Conservation (phyloP, 441 rosid genomes). For the Adansonia gregorii region DNA sequence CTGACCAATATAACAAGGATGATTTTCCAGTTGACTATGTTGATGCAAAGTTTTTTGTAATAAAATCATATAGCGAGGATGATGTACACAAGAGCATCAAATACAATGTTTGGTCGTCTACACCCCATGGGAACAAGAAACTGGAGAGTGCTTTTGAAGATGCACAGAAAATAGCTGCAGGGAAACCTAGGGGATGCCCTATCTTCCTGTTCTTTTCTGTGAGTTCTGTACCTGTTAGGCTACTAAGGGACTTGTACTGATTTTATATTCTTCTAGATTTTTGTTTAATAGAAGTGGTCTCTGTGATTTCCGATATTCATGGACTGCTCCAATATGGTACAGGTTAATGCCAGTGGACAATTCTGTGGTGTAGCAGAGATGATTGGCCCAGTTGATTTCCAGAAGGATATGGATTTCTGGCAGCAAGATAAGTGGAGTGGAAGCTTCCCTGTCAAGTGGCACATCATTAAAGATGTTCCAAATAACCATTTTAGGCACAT, state of each 20-base stretch:
- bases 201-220: conserved; percentile 86
- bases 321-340: conserved; percentile 27
- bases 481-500: conserved; percentile 77
- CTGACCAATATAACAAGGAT: conserved; percentile 72
- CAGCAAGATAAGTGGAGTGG: conserved; percentile 98
- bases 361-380: conserved; percentile 97
- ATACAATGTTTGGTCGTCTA: conserved; percentile 90
- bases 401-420: conserved; percentile 86
- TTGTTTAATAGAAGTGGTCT: conserved; percentile 12
- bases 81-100: conserved; percentile 97
- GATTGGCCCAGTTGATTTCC: conserved; percentile 82
- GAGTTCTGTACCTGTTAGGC: conserved; percentile 36
- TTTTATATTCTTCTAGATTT: background rate
- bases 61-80: conserved; percentile 93
- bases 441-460: conserved; percentile 90
- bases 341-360: conserved; percentile 95
- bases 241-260: background rate
- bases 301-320: background rate
- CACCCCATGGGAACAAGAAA: conserved; percentile 92
- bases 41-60: conserved; percentile 80
- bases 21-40: conserved; percentile 60
- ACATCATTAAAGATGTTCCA: conserved; percentile 80
- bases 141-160: conserved; percentile 71
- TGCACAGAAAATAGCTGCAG: conserved; percentile 60
- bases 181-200: conserved; percentile 57